Evolutionary conservation across 352 stramenopile species (phyloP).

Genomic region (Saprolegnia diclina): DNA sequence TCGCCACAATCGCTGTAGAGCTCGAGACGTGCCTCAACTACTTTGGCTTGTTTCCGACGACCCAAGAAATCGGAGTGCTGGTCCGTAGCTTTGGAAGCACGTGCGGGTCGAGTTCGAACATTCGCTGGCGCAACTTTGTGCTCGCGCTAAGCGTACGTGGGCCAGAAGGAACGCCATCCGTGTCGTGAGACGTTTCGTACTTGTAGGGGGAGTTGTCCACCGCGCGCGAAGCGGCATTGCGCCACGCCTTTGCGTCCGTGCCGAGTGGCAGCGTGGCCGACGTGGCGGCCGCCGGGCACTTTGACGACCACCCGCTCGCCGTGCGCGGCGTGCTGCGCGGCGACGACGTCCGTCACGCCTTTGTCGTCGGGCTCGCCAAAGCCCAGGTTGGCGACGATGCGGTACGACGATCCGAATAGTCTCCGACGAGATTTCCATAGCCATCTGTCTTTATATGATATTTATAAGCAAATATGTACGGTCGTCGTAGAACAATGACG

Average conservation of each 20-base stretch:
- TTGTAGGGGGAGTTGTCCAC: background rate
- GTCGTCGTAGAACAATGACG: background rate
- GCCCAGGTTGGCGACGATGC: background rate
- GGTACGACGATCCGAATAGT: background rate
- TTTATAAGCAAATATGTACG: too few species aligned
- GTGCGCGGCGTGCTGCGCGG: constrained; percentile 16
- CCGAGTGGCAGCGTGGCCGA: background rate
- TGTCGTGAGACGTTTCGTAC: background rate
- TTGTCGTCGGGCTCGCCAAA: constrained; percentile 14
- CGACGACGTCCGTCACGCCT: background rate
- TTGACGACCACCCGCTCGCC: constrained; percentile 20
- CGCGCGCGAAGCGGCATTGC: background rate
- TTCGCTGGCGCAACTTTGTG: constrained; percentile 7
- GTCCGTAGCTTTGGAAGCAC: constrained; percentile 1
- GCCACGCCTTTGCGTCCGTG: constrained; percentile 6
- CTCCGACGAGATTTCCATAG: too few species aligned
- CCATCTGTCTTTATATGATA: background rate
- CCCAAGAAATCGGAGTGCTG: constrained; percentile 16
- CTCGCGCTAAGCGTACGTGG: constrained; percentile 2
- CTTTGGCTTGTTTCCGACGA: constrained; percentile 23
- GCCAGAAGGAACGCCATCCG: background rate
- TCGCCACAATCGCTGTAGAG: background rate
- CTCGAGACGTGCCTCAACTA: constrained; percentile 20
- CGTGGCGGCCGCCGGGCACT: background rate
- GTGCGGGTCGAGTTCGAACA: too few species aligned